These are phyloP conservation scores for Phytomonas sp. DNA, from an alignment of 208 protist genomes.

Conservation along the genomic window DNA sequence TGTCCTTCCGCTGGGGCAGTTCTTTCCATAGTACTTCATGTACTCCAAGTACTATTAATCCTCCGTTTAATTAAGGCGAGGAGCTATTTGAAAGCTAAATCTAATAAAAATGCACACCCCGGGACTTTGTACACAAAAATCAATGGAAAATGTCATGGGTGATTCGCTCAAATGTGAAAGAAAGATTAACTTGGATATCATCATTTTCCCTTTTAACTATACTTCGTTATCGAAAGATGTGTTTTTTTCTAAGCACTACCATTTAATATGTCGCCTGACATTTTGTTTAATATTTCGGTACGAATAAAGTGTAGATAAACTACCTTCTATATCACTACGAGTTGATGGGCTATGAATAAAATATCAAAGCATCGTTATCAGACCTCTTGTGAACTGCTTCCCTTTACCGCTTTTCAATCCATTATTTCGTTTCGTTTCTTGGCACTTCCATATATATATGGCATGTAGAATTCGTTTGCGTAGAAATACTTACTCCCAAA, in stretches of 20 bases:
- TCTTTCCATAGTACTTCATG: constrained; percentile 42
- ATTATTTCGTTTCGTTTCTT: neutral
- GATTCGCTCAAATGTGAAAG: neutral
- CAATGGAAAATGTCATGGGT: neutral
- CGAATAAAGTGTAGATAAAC: neutral
- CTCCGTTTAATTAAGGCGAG: constrained; percentile 25
- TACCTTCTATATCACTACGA: neutral
- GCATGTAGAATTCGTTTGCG: neutral
- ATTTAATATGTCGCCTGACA: no score
- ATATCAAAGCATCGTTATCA: neutral
- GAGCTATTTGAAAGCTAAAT: neutral
- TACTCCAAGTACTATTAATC: constrained; percentile 55
- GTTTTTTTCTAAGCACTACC: neutral
- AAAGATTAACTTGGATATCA: neutral
- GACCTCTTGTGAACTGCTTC: neutral
- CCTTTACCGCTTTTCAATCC: neutral
- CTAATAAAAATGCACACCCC: neutral
- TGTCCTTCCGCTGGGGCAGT: constrained; percentile 42
- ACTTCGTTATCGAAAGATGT: neutral
- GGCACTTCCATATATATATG: neutral
- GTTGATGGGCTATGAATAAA: neutral
- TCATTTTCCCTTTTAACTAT: neutral
- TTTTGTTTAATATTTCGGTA: neutral
- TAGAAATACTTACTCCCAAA: neutral
- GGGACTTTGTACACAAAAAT: constrained; percentile 8